phyloP scores from a whole-genome alignment of 192 early-diverging fungal genomes.

The Polychytrium aggregatum region DNA sequence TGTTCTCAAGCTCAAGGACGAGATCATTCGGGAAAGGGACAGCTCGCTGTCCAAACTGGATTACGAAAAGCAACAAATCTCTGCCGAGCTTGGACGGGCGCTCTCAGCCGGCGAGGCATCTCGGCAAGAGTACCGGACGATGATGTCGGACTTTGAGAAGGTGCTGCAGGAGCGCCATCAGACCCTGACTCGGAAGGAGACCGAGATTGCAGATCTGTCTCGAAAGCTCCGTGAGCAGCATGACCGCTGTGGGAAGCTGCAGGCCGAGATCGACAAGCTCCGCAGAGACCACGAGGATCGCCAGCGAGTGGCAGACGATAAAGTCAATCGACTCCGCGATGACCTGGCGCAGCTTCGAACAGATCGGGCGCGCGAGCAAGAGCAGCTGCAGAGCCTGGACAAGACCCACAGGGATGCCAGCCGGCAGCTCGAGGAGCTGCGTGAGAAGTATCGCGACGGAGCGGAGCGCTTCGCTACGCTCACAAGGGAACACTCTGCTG shows the following conservation, averaged over 20 bases:
- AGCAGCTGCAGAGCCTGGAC: not conserved
- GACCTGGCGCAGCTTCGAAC: not conserved
- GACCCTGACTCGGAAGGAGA: conserved; percentile 15
- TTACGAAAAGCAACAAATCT: not conserved
- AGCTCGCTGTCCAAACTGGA: conserved; percentile 1
- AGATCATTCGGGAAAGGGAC: conserved; percentile 4
- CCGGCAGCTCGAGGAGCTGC: not conserved
- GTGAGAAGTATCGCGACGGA: too few species aligned
- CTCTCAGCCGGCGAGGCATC: conserved; percentile 6
- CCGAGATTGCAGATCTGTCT: conserved; percentile 17
- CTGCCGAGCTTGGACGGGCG: conserved; percentile 7
- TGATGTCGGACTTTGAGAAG: conserved; percentile 14
- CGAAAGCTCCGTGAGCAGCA: conserved; percentile 15
- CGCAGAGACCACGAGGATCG: conserved; percentile 1
- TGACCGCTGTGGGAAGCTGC: conserved; percentile 3
- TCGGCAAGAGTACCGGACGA: conserved; percentile 5
- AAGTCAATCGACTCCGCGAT: conserved; percentile 7
- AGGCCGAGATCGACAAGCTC: conserved; percentile 4
- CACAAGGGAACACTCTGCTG: too few species aligned
- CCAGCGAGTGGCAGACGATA: conserved; percentile 9
- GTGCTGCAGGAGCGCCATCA: conserved; percentile 23
- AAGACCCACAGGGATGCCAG: not conserved
- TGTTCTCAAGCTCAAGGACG: conserved; percentile 4
- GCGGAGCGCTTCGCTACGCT: too few species aligned
- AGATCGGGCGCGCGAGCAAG: not conserved